A percentile compares a stretch with the other conserved stretches of the same genome.
These are phyloP conservation scores for Apostasia shenzhenica DNA, from an alignment of 106 monocot species.

Conservation along the genomic window DNA sequence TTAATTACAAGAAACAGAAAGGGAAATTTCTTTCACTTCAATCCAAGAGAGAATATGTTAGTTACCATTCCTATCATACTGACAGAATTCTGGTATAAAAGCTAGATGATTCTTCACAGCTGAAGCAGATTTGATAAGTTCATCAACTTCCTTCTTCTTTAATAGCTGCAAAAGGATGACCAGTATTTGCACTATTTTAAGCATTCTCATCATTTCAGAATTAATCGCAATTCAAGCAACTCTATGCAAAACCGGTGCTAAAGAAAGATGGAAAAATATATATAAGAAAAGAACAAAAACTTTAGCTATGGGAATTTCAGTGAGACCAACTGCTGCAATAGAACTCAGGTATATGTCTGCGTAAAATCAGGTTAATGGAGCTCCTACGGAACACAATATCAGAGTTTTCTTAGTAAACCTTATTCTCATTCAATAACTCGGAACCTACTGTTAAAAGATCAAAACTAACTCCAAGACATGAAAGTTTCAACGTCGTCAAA, in stretches of 20 bases:
- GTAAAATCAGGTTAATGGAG: no score
- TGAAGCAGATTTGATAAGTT: slow-evolving; percentile 58
- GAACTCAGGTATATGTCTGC: no score
- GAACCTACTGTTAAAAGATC: no score
- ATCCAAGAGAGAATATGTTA: not conserved
- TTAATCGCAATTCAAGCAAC: not conserved
- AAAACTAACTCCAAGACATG: no score
- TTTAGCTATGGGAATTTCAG: no score
- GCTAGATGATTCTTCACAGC: slow-evolving; percentile 66
- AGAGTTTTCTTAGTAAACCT: no score
- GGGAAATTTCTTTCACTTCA: not conserved
- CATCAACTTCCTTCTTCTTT: slow-evolving; percentile 72
- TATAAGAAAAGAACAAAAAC: no score
- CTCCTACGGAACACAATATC: no score
- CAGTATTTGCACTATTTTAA: not conserved
- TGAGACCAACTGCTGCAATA: no score
- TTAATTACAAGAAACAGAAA: not conserved
- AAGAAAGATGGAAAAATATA: no score
- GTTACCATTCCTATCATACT: slow-evolving; percentile 74
- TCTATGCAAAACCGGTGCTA: not conserved
- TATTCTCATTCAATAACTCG: no score
- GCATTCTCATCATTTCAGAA: not conserved
- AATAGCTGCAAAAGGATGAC: slow-evolving; percentile 36
- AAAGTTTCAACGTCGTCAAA: no score
- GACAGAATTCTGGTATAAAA: slow-evolving; percentile 54